Percentiles rank a stretch among this genome's conserved stretches.
Evolutionary conservation across 305 asterid genomes (phyloP).

Genomic region (Rubia peregrina): DNA sequence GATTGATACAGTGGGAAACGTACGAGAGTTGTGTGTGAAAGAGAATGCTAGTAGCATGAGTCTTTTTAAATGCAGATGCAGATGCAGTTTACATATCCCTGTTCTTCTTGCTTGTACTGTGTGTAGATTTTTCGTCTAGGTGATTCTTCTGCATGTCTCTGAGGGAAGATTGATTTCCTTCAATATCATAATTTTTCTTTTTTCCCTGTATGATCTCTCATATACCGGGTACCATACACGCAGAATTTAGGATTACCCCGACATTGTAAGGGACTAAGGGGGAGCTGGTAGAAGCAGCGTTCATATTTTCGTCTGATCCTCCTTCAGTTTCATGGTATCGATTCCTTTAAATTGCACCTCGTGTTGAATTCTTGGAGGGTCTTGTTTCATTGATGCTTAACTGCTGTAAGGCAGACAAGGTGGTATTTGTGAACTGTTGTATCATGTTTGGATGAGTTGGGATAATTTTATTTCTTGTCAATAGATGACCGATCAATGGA

Average conservation of each 20-base stretch:
- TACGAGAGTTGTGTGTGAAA: not conserved
- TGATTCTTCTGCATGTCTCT: not conserved
- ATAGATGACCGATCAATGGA: not conserved
- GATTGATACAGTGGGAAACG: not conserved
- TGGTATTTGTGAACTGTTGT: not conserved
- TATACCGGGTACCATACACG: too few relatives aligned
- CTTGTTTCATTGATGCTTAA: not conserved
- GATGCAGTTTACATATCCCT: not conserved
- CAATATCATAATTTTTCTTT: too few relatives aligned
- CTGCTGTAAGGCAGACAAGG: not conserved
- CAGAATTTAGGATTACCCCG: slow-evolving; percentile 1
- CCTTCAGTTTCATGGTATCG: slow-evolving; percentile 15
- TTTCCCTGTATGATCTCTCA: not conserved
- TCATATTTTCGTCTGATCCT: not conserved
- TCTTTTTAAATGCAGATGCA: not conserved
- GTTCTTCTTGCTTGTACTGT: not conserved
- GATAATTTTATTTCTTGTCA: not conserved
- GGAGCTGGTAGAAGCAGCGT: not conserved
- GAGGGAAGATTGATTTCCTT: not conserved
- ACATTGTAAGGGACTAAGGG: too few relatives aligned
- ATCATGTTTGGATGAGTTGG: not conserved
- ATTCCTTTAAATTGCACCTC: not conserved
- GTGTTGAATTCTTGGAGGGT: not conserved
- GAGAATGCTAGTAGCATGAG: not conserved
- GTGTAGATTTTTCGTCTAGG: not conserved